Conservation (phyloP, 441 rosid species). For the Gossypium aridum region DNA sequence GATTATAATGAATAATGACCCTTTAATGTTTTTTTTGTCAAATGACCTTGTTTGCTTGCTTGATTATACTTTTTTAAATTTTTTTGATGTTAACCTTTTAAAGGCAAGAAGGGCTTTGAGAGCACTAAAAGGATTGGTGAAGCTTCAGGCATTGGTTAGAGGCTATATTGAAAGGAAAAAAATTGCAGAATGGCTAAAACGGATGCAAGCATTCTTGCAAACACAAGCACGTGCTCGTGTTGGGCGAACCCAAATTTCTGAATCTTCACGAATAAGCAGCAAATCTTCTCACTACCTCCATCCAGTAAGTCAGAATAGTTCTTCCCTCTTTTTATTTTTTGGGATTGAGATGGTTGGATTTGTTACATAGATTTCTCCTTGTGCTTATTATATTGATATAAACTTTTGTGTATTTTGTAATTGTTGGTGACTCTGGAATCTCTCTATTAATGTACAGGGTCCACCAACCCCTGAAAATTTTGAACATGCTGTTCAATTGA, state of each 20-base stretch:
- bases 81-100: background rate
- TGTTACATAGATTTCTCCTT: background rate
- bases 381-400: background rate
- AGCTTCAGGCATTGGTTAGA: slow-evolving; percentile 91
- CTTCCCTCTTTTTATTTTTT: slow-evolving; percentile 12
- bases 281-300: slow-evolving; percentile 63
- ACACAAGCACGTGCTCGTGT: slow-evolving; percentile 69
- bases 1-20: background rate
- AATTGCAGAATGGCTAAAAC: slow-evolving; percentile 40
- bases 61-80: background rate
- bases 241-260: slow-evolving; percentile 43
- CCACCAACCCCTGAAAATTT: slow-evolving; percentile 85
- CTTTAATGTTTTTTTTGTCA: background rate
- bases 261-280: slow-evolving; percentile 62
- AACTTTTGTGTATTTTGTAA: background rate
- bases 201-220: slow-evolving; percentile 75
- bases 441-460: slow-evolving; percentile 33
- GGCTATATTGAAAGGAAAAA: slow-evolving; percentile 83
- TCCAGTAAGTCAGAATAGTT: slow-evolving; percentile 39
- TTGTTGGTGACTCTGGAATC: background rate
- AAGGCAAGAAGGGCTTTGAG: slow-evolving; percentile 89
- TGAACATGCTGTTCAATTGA: slow-evolving; percentile 43
- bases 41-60: background rate
- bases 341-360: background rate
- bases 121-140: slow-evolving; percentile 77